Evolutionary conservation across 75 land plant species (phyloP), one percentile per base, ranked within the genome.

Genomic region (Pseudotsuga menziesii): DNA sequence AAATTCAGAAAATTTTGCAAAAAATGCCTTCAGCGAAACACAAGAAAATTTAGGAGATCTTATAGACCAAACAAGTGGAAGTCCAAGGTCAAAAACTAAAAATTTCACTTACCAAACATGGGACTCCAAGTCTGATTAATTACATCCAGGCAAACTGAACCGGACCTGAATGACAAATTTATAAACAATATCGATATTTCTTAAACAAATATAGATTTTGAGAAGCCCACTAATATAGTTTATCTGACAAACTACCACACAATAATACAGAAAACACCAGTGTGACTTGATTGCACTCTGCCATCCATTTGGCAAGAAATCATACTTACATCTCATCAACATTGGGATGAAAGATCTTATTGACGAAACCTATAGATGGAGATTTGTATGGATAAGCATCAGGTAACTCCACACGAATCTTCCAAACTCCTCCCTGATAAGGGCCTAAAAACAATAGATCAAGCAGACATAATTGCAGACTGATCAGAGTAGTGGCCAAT

Each of bases 361-460:
- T 86, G 59, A 86, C 88, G 74, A 86, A 86, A 23, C 88, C 88
- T 80, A 86, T 86, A 5, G 88, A 86, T 17, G 88, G 88, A 57
- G 88, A 86, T 74, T 86, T 86, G 88, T 85, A 86, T 9, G 88
- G 88, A 75, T 86, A 86, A 36, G 87, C 83, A 77, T 86, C 88
- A 1, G 88, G 88, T 57, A 86, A 72, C 79, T 86, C 88, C 70
- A 86, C 88, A 13, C 88, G 87, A 57, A 86, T 61, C 58, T 85
- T 86, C 88, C 88, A 86, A 59, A 80, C 72, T 57, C 88, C 88
- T 39, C 80, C 77, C 71, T 86, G 84, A 74, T 86, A 86, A 66
- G 88, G 87, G 56, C 88, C 88, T 86, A 80, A 58, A 48, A 74
- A 57, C 17, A 78, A 73, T 48, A 12, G 2, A 44, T 9, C 11